Conservation (phyloP, 768 basidiomycete genomes). For the Hirschioporus abietinus region DNA sequence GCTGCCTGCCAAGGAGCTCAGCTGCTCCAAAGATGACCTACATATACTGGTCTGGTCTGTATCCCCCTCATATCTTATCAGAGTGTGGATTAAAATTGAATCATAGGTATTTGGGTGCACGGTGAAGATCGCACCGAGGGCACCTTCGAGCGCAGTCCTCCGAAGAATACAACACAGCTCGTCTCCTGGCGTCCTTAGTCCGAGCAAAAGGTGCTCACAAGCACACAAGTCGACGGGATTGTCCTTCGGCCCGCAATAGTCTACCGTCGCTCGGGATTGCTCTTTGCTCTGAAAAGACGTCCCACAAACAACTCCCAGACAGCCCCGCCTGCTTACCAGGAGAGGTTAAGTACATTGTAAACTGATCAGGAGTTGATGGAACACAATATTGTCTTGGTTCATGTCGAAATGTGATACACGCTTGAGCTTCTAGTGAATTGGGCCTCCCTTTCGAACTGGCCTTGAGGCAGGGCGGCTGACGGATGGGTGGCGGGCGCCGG, state of each 20-base stretch:
- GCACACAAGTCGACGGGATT: slow-evolving; percentile 33
- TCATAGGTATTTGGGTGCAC: slow-evolving; percentile 32
- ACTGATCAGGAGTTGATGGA: too few species aligned
- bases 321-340: too few species aligned
- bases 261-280: slow-evolving; percentile 39
- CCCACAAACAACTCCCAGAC: too few species aligned
- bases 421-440: too few species aligned
- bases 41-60: slow-evolving; percentile 38
- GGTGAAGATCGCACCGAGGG: slow-evolving; percentile 29
- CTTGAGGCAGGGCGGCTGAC: too few species aligned
- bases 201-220: slow-evolving; percentile 28
- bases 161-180: slow-evolving; percentile 20
- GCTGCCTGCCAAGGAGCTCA: slow-evolving; percentile 20
- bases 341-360: too few species aligned
- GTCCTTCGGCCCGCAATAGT: slow-evolving; percentile 39
- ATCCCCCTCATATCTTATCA: not conserved
- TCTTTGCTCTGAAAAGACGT: too few species aligned
- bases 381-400: too few species aligned
- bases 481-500: too few species aligned
- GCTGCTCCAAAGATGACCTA: slow-evolving; percentile 31
- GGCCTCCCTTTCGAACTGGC: too few species aligned
- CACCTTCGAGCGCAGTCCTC: slow-evolving; percentile 30
- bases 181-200: slow-evolving; percentile 29
- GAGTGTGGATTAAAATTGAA: not conserved
- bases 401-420: too few species aligned